phyloP scores from a whole-genome alignment of 2,329 filamentous ascomycete genomes.

The Penicillium hesseltinei region DNA sequence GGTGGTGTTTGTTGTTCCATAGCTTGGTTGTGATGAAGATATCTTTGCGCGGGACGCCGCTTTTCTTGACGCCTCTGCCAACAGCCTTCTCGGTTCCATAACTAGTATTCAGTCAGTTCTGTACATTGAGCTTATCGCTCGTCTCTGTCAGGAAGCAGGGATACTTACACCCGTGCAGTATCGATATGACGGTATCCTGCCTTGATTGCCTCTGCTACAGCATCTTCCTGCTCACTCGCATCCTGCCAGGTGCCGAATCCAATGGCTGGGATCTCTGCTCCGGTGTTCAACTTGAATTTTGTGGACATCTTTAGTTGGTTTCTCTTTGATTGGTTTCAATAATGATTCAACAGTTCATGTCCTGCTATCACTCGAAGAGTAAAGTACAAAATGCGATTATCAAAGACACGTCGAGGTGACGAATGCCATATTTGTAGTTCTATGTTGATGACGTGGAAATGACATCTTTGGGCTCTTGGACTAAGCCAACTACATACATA shows the following conservation, averaged over 20 bases:
- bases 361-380: not conserved
- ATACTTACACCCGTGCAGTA: slow-evolving; percentile 45
- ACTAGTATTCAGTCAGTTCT: slow-evolving; percentile 21
- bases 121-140: not conserved
- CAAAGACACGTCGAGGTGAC: not conserved
- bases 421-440: not conserved
- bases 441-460: not conserved
- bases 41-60: slow-evolving; percentile 62
- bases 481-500: not conserved
- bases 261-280: slow-evolving; percentile 47
- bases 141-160: not conserved
- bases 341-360: not conserved
- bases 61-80: slow-evolving; percentile 62
- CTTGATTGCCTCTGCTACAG: slow-evolving; percentile 49
- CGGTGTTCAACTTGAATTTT: slow-evolving; percentile 48
- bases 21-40: slow-evolving; percentile 68
- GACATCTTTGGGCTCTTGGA: not conserved
- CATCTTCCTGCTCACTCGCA: slow-evolving; percentile 49
- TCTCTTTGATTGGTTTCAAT: not conserved
- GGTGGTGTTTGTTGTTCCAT: slow-evolving; percentile 64
- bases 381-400: too few relatives aligned
- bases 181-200: slow-evolving; percentile 58
- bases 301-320: slow-evolving; percentile 27
- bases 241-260: slow-evolving; percentile 59
- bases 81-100: slow-evolving; percentile 67